phyloP scores from a whole-genome alignment of 1,284 basidiomycete genomes.

The Neotropicomus parvogracilis region DNA sequence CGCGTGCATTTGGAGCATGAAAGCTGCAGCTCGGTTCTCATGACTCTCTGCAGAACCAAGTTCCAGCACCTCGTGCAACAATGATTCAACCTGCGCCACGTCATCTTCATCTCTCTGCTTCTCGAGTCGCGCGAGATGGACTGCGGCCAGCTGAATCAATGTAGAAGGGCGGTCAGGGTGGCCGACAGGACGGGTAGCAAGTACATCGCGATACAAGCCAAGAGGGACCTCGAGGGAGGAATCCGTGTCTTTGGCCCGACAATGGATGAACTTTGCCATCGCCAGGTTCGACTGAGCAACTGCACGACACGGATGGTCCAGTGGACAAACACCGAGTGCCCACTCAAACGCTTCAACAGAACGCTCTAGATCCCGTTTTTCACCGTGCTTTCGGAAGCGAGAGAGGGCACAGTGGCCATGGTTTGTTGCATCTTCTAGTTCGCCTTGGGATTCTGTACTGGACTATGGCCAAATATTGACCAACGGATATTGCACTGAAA shows the following conservation, averaged over 20 bases:
- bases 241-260: no score
- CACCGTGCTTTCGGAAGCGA: background rate
- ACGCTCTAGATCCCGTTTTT: background rate
- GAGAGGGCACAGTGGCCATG: background rate
- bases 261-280: background rate
- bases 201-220: background rate
- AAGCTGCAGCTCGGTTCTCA: background rate
- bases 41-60: background rate
- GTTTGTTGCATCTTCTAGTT: background rate
- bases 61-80: background rate
- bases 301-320: background rate
- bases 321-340: background rate
- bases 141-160: conserved; percentile 35
- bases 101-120: background rate
- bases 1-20: background rate
- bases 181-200: background rate
- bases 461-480: background rate
- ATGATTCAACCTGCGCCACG: background rate
- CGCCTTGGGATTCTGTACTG: background rate
- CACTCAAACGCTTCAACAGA: background rate
- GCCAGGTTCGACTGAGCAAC: background rate
- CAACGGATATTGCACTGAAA: background rate
- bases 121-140: background rate
- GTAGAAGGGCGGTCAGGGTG: background rate
- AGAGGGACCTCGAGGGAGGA: background rate